These are phyloP conservation scores for Beauveria varroae DNA, from an alignment of 2,329 filamentous ascomycete species.

Conservation along the genomic window DNA sequence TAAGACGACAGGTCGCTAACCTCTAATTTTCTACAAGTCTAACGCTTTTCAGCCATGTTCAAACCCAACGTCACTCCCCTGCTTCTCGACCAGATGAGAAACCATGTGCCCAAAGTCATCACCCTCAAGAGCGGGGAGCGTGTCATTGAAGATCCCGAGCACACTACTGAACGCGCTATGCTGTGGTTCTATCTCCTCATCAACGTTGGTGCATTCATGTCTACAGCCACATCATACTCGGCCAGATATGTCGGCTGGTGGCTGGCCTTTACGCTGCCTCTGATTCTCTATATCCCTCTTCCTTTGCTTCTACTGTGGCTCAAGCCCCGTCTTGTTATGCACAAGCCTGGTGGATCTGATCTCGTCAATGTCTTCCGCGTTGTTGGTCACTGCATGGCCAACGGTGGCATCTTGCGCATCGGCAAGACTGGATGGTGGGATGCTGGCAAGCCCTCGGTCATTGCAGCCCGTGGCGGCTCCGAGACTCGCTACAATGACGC, in stretches of 20 bases:
- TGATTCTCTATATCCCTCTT: slow-evolving; percentile 50
- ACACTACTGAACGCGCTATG: slow-evolving; percentile 59
- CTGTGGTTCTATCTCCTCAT: slow-evolving; percentile 54
- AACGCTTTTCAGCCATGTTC: slow-evolving; percentile 45
- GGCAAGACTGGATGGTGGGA: slow-evolving; percentile 51
- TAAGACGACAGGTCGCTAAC: not conserved
- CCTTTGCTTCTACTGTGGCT: slow-evolving; percentile 50
- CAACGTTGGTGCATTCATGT: slow-evolving; percentile 46
- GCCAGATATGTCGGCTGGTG: slow-evolving; percentile 46
- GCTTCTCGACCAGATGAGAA: slow-evolving; percentile 57
- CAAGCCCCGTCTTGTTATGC: slow-evolving; percentile 48
- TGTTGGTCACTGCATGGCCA: slow-evolving; percentile 46
- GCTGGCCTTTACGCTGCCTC: slow-evolving; percentile 36
- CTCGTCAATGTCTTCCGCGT: slow-evolving; percentile 52
- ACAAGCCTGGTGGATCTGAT: slow-evolving; percentile 58
- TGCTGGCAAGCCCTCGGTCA: slow-evolving; percentile 46
- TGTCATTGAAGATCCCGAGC: slow-evolving; percentile 61
- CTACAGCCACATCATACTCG: slow-evolving; percentile 43
- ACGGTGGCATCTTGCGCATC: slow-evolving; percentile 40
- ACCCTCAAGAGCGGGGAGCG: slow-evolving; percentile 47
- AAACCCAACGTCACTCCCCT: slow-evolving; percentile 66
- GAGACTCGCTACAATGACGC: slow-evolving; percentile 55
- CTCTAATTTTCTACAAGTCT: not conserved
- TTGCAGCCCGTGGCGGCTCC: slow-evolving; percentile 32
- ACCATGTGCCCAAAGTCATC: slow-evolving; percentile 33